Evolutionary conservation across 148 eudicot species (phyloP).

Genomic region (Heliamphora exappendiculata): DNA sequence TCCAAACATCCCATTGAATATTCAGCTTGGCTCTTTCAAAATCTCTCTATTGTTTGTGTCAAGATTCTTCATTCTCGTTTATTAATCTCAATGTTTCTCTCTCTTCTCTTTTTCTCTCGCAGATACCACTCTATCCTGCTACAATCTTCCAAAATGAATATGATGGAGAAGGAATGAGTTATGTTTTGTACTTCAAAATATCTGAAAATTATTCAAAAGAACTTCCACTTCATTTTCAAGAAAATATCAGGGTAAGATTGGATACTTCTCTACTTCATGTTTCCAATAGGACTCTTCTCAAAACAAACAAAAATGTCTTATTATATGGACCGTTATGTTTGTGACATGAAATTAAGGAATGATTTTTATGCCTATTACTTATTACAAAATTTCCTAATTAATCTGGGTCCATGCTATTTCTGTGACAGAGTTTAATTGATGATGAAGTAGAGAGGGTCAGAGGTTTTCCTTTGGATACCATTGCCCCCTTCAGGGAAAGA

Average conservation of each 20-base stretch:
- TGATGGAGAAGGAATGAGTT: constrained; percentile 87
- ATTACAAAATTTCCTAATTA: not conserved
- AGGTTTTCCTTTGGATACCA: constrained; percentile 61
- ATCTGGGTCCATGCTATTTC: not conserved
- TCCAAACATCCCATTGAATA: not conserved
- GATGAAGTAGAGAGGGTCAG: constrained; percentile 72
- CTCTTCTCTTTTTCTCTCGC: constrained; percentile 1
- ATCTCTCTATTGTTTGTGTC: not conserved
- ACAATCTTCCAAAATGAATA: constrained; percentile 66
- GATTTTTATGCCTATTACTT: not conserved
- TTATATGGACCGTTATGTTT: not conserved
- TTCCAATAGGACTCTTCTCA: not conserved
- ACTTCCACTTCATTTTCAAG: constrained; percentile 73
- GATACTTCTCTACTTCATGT: not conserved
- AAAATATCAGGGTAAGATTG: constrained; percentile 65
- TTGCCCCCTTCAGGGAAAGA: constrained; percentile 69
- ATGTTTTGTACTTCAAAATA: constrained; percentile 69
- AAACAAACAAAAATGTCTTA: not conserved
- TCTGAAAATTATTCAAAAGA: constrained; percentile 68
- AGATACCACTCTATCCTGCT: constrained; percentile 85
- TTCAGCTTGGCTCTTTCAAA: not conserved
- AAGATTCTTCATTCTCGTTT: too few relatives aligned
- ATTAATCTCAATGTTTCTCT: too few relatives aligned
- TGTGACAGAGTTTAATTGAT: constrained; percentile 58
- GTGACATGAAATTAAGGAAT: not conserved